Conservation (phyloP, 2,329 filamentous ascomycete species). For the Clarireedia monteithiana region DNA sequence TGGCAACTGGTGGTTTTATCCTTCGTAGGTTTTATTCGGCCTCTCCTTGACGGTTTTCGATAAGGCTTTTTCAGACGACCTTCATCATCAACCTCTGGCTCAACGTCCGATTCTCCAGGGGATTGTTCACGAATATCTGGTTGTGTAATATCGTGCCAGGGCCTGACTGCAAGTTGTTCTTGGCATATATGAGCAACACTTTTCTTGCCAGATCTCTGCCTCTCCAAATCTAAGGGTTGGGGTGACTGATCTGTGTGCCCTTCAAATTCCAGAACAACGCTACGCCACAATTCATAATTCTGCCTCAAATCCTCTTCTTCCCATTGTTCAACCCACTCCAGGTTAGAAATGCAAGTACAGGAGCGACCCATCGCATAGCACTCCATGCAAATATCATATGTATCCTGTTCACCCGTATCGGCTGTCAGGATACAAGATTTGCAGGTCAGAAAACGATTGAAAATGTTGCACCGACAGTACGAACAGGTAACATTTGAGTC, state of each 20-base stretch:
- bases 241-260: conserved; percentile 63
- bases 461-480: conserved; percentile 93
- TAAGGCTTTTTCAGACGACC: conserved; percentile 44
- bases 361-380: conserved; percentile 97
- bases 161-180: conserved; percentile 70
- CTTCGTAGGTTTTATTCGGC: conserved; percentile 38
- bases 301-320: conserved; percentile 69
- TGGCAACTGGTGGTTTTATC: conserved; percentile 59
- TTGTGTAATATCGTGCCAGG: conserved; percentile 69
- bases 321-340: conserved; percentile 92
- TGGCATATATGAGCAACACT: conserved; percentile 90
- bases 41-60: conserved; percentile 35
- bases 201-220: conserved; percentile 61
- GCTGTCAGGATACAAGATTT: conserved; percentile 66
- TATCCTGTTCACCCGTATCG: conserved; percentile 67
- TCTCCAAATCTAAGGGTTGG: conserved; percentile 61
- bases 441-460: conserved; percentile 93
- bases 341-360: conserved; percentile 76
- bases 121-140: conserved; percentile 17
- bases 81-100: conserved; percentile 56
- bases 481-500: conserved; percentile 92
- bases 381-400: conserved; percentile 96
- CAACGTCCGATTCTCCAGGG: conserved; percentile 39
- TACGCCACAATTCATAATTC: conserved; percentile 77
- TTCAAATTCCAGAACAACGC: conserved; percentile 67